These are phyloP conservation scores for Zygoascus tannicola DNA, from an alignment of 805 yeast genomes.

Conservation along the genomic window DNA sequence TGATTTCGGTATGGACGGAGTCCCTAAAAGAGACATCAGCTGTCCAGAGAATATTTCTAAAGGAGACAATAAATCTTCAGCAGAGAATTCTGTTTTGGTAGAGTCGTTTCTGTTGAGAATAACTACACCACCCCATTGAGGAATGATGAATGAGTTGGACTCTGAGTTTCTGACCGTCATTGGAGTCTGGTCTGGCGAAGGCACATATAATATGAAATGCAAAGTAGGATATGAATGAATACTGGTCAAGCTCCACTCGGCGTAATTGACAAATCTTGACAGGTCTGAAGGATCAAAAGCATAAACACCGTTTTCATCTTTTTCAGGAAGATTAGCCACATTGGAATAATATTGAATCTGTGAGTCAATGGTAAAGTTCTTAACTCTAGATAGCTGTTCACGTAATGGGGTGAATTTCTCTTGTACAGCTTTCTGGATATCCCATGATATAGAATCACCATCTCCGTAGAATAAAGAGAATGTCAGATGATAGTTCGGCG, in stretches of 20 bases:
- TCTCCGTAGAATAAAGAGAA: slow-evolving; percentile 62
- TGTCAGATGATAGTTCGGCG: slow-evolving; percentile 66
- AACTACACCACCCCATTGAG: slow-evolving; percentile 84
- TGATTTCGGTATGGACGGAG: slow-evolving; percentile 49
- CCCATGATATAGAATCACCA: slow-evolving; percentile 58
- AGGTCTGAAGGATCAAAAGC: slow-evolving; percentile 44
- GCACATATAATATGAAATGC: slow-evolving; percentile 63
- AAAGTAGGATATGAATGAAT: slow-evolving; percentile 54
- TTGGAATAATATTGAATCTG: slow-evolving; percentile 64
- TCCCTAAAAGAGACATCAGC: slow-evolving; percentile 62
- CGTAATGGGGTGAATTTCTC: slow-evolving; percentile 48
- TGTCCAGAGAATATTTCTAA: slow-evolving; percentile 69
- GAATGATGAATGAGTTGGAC: slow-evolving; percentile 60
- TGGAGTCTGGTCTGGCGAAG: slow-evolving; percentile 41
- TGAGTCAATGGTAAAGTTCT: slow-evolving; percentile 69
- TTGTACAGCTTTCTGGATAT: slow-evolving; percentile 46
- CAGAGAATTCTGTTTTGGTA: slow-evolving; percentile 17
- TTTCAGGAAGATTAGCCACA: slow-evolving; percentile 13
- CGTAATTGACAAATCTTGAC: slow-evolving; percentile 70
- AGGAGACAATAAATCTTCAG: slow-evolving; percentile 43
- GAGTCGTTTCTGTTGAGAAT: slow-evolving; percentile 35
- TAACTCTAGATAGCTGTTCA: slow-evolving; percentile 40
- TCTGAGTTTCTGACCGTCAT: slow-evolving; percentile 37
- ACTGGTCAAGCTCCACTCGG: slow-evolving; percentile 68
- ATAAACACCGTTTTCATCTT: slow-evolving; percentile 20